Base-by-base conservation (phyloP, 2,329 filamentous ascomycete species). In the Fusarium sp. region DNA sequence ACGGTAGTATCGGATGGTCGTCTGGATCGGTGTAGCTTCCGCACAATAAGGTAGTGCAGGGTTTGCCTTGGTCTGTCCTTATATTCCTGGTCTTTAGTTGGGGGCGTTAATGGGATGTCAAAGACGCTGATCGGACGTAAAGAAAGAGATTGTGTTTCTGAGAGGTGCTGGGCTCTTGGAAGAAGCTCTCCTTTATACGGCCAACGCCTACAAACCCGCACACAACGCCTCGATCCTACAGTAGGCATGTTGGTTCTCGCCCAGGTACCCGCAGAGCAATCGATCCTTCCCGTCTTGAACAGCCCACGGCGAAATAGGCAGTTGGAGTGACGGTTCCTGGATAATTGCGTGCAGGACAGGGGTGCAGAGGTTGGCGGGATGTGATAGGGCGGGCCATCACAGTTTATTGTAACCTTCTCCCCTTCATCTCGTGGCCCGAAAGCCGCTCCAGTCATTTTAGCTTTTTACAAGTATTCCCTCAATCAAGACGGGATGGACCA, bases 1-100 rank as follows among this genome's bases (percentile, higher is more conserved):
- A 57, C 65, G 67, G 71, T 73, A 65, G 73, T 56, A 73, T 73
- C 61, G 71, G 71, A 74, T 74, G 63, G 71, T 66, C 70, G 42
- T 65, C 44, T 63, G 56, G 64, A 68, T 72, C 46, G 68, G 58
- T 65, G 22, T 62, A 72, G 71, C 67, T 65, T 31, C 55, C 16
- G 27, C 56, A 62, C 24, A 36, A 17, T 31, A 46, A 42, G n/a
- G 44, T 24, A 53, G 17, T 33, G 17, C 46, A 51, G 24, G 46
- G 27, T 27, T 53, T 57, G 33, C 29, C 36, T 58, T 59, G 24
- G 36, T 31, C 36, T 40, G 31, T 33, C 12, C 31, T 33, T 33
- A 5, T 33, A 33, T 33, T 33, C 31, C 31, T 33, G 31, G 31
- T 33, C 31, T 33, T 33, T 33, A 33, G 31, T 33, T 33, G 31